These are phyloP conservation scores for Aspergillus sergii DNA, from an alignment of 2,329 filamentous ascomycete species.

Conservation along the genomic window DNA sequence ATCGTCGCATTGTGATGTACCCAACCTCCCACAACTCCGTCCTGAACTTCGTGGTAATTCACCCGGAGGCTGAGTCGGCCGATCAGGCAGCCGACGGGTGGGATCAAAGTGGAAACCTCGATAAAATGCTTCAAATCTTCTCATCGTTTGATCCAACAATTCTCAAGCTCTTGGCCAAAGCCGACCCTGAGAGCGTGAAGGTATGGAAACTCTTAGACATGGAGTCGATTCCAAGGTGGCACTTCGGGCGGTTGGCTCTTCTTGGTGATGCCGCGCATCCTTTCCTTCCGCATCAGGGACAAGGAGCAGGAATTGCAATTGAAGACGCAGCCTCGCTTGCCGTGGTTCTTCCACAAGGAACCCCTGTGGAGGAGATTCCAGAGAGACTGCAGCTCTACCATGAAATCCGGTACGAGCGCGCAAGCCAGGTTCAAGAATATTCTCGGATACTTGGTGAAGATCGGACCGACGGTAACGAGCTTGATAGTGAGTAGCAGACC, in stretches of 20 bases:
- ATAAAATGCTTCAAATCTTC: constrained; percentile 15
- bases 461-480: constrained; percentile 17
- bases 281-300: constrained; percentile 63
- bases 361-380: constrained; percentile 48
- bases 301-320: constrained; percentile 64
- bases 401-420: constrained; percentile 57
- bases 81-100: constrained; percentile 33
- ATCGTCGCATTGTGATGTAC: constrained; percentile 49
- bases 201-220: constrained; percentile 64
- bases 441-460: constrained; percentile 50
- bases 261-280: constrained; percentile 69
- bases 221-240: constrained; percentile 58
- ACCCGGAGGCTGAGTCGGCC: constrained; percentile 47
- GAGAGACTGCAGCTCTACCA: constrained; percentile 62
- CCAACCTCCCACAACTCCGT: constrained; percentile 46
- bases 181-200: constrained; percentile 48
- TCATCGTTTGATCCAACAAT: constrained; percentile 44
- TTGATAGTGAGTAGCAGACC: neutral
- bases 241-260: constrained; percentile 54
- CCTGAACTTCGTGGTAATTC: constrained; percentile 54
- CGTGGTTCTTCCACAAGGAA: constrained; percentile 55
- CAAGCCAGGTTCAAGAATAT: constrained; percentile 56
- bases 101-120: constrained; percentile 6
- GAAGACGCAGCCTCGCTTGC: constrained; percentile 64
- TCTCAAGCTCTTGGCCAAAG: constrained; percentile 34